Base-by-base conservation (phyloP, 805 yeast species). In the Teunomyces tritomae region DNA sequence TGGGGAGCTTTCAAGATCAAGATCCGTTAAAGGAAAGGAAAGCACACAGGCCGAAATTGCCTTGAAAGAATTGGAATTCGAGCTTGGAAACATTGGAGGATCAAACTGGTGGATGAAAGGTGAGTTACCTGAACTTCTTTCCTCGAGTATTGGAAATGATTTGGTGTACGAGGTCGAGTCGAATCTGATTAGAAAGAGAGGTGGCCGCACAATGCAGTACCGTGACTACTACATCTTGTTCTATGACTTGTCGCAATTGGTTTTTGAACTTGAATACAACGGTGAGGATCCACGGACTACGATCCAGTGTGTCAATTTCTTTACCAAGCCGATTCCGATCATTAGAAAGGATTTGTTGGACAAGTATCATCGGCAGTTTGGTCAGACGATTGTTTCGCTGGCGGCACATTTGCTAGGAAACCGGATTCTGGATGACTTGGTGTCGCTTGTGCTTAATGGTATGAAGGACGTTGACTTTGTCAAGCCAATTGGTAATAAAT, bases 221-320 rank as follows among this genome's bases (percentile, higher is more conserved):
- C 74, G 85, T 46, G 90, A 85, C 53, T 82, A 86, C 53, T 89
- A 88, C 59, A 73, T 89, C 10, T 65, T 90, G 35, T 84, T 82
- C 63, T 82, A 79, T 50, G 95, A 88, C 61, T 82, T 85, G 54
- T 79, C 94, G 1, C 89, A 84, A 55, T 70, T 83, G 3, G 67
- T 79, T 1, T 67, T 89, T 51, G 82, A 83, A 43, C 67, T 87
- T 4, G 72, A 76, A 17, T 89, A 72, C 57, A 84, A 83, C 34
- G 55, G 60, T 11, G 67, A 69, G 10, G 78, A 82, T 47, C 89
- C 94, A 1, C 61, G 76, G 10, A 61, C 72, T 1, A 72, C 85
- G 1, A 70, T 80, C 9, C 65, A 65, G 45, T 52, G 68, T 14
- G 62, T 59, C 10, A 61, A 62, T n/a, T 53, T 48, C n/a, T 56